Evolutionary conservation across 2,329 filamentous ascomycete species (phyloP).

Genomic region (Ceratocystis huliohia): DNA sequence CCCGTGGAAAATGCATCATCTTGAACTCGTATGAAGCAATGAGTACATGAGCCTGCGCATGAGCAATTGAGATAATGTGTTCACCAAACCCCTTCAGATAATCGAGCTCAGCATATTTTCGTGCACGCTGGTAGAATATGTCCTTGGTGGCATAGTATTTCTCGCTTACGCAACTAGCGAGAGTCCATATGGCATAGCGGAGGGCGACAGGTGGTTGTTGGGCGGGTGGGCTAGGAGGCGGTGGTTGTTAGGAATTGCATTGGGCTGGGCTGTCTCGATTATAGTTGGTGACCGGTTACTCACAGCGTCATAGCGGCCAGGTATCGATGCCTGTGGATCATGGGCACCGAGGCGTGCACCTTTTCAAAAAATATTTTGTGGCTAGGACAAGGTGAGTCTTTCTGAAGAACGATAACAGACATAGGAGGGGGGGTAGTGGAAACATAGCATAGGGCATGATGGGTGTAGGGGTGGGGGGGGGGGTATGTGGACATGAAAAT

Average conservation of each 20-base stretch:
- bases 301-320: conserved; percentile 75
- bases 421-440: neutral
- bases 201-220: conserved; percentile 77
- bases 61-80: conserved; percentile 69
- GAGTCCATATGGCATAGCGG: conserved; percentile 91
- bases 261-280: no score
- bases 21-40: conserved; percentile 85
- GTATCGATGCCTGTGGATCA: conserved; percentile 83
- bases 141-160: conserved; percentile 70
- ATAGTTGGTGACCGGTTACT: conserved; percentile 23
- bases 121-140: conserved; percentile 76
- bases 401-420: neutral
- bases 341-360: conserved; percentile 69
- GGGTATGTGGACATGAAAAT: neutral
- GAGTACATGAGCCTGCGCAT: conserved; percentile 74
- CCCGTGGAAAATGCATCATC: conserved; percentile 91
- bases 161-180: conserved; percentile 73
- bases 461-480: neutral
- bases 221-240: conserved; percentile 49
- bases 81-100: conserved; percentile 90
- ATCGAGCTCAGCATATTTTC: conserved; percentile 82
- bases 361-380: conserved; percentile 85
- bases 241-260: no score
- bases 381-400: conserved; percentile 30
- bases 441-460: no score